Percentiles rank a stretch among this genome's conserved stretches.
These are phyloP conservation scores for Boletus rex-veris DNA, from an alignment of 768 basidiomycete genomes.

Conservation along the genomic window DNA sequence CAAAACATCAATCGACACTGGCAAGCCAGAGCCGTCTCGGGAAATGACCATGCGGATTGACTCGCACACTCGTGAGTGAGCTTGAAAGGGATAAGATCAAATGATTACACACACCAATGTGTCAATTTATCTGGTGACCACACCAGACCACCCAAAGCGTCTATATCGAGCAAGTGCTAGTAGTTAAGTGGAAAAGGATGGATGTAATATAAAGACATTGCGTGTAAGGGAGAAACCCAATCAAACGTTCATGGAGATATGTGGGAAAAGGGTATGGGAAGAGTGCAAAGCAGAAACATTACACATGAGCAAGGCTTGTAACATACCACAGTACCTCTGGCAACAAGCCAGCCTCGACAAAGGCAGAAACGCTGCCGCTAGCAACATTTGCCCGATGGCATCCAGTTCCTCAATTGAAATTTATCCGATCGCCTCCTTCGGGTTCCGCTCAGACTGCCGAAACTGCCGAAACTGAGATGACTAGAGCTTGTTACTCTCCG, in stretches of 20 bases:
- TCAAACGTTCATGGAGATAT: conserved; percentile 14
- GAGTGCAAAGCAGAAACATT: conserved; percentile 10
- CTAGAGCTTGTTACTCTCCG: conserved; percentile 90
- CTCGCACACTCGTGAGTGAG: background rate
- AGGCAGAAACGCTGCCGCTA: conserved; percentile 29
- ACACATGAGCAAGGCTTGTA: conserved; percentile 1
- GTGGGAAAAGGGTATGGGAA: conserved; percentile 25
- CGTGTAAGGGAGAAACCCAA: conserved; percentile 5
- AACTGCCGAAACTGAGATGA: conserved; percentile 83
- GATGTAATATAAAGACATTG: conserved; percentile 10
- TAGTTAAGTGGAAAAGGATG: conserved; percentile 16
- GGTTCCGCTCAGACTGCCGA: conserved; percentile 73
- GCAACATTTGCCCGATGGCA: conserved; percentile 66
- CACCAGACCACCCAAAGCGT: conserved; percentile 5
- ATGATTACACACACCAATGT: background rate
- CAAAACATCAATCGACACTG: too few relatives aligned
- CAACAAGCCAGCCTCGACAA: background rate
- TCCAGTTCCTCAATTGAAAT: conserved; percentile 57
- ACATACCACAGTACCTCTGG: conserved; percentile 16
- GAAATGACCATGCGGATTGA: background rate
- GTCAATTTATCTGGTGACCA: conserved; percentile 1
- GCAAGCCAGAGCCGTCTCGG: background rate
- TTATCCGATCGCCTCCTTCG: conserved; percentile 57
- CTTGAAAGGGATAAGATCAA: background rate
- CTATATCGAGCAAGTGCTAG: conserved; percentile 21